phyloP scores from a whole-genome alignment of 768 basidiomycete genomes.

The Strobilomyces dryophilus region DNA sequence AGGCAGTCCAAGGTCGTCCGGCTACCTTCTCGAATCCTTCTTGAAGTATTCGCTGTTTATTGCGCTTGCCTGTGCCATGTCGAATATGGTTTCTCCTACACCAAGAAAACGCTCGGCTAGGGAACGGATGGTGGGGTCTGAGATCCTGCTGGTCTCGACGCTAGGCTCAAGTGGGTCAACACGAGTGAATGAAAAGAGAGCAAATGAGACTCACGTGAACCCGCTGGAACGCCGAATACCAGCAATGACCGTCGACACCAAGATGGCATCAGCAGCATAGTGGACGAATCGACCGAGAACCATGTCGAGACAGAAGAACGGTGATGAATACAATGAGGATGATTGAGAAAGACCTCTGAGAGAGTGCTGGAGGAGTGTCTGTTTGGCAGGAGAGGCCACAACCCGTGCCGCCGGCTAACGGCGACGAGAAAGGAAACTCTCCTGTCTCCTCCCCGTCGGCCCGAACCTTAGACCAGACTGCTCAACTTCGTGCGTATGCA shows the following conservation, averaged over 20 bases:
- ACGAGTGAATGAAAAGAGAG: not conserved
- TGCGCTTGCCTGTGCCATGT: slow-evolving; percentile 77
- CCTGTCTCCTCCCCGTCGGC: slow-evolving; percentile 2
- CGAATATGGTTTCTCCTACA: slow-evolving; percentile 87
- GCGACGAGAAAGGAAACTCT: slow-evolving; percentile 16
- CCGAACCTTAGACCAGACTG: not conserved
- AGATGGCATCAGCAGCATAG: slow-evolving; percentile 78
- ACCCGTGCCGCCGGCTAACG: not conserved
- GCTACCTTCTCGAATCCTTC: slow-evolving; percentile 41
- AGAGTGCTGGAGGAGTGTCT: not conserved
- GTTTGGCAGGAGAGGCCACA: not conserved
- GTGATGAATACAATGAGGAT: not conserved
- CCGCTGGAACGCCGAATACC: slow-evolving; percentile 90
- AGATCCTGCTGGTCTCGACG: slow-evolving; percentile 60
- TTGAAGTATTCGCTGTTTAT: slow-evolving; percentile 85
- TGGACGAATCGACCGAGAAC: slow-evolving; percentile 72
- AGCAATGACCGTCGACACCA: slow-evolving; percentile 86
- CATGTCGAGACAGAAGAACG: slow-evolving; percentile 33
- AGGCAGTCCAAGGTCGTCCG: not conserved
- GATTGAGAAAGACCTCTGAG: slow-evolving; percentile 1
- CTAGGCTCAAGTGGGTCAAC: slow-evolving; percentile 35
- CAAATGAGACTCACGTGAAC: slow-evolving; percentile 63
- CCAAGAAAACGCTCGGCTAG: slow-evolving; percentile 80
- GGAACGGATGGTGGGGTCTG: slow-evolving; percentile 73
- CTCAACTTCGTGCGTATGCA: slow-evolving; percentile 9